Base-by-base conservation (phyloP, 2,329 filamentous ascomycete species). In the Davidsoniella virescens region DNA sequence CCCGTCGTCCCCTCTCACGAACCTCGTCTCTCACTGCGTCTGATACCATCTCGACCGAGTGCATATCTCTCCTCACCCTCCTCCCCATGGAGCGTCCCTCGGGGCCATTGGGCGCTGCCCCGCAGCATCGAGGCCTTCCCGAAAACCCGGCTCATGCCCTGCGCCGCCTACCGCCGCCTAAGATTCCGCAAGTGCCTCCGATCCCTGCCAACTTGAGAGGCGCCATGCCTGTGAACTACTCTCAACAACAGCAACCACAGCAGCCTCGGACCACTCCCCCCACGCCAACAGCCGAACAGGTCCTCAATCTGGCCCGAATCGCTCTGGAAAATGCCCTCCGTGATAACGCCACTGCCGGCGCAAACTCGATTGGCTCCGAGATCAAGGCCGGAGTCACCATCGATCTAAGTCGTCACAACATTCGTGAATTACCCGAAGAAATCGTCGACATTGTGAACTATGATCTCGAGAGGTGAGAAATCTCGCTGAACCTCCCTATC, bases 331-430 rank as follows among this genome's bases (percentile, higher is more conserved):
- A 70, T 57, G 81, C 82, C 50, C 67, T 82, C 52, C 72, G 79
- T 57, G 80, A 80, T 60, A 80, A 82, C 56, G 71, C 72, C 57
- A 75, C 69, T 9, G 74, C 75, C 49, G 76, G 79, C 55, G 73
- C 72, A 41, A 73, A 71, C 54, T 70, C 72, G 54, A 70, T 76
- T 55, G 77, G 71, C 60, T 39, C 50, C 16, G 76, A 75, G 42
- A 65, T 81, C 44, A 78, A 80, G 60, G 77, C 80, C 1, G 84
- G 84, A 53, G 76, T 87, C 52, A 88, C 84, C 29, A 81, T 90
- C 57, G 82, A 88, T 63, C 65, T 88, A 55, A 85, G 83, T 63
- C 78, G 83, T 58, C 82, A 81, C 64, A 78, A 78, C 59, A 87
- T 88, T 42, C 73, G 78, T 57, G 75, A 72, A 55, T 65, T 87